phyloP scores from a whole-genome alignment of 805 yeast genomes.

The Candida ponderosae region DNA sequence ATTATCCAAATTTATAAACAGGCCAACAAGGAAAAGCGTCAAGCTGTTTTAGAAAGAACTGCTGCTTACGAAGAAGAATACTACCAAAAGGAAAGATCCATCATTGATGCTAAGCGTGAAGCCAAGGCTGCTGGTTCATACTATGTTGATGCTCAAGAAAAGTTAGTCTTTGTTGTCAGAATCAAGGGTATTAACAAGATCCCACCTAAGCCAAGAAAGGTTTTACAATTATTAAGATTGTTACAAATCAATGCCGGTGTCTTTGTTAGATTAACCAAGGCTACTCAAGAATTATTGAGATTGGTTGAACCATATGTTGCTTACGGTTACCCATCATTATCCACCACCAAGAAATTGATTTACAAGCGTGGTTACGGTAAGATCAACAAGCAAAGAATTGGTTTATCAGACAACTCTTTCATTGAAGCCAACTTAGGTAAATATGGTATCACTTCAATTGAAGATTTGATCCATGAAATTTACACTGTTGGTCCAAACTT shows the following conservation, averaged over 20 bases:
- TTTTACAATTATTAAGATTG: conserved; percentile 87
- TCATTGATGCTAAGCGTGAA: conserved; percentile 81
- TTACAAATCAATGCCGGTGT: conserved; percentile 93
- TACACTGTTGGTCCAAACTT: conserved; percentile 97
- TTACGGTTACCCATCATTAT: conserved; percentile 93
- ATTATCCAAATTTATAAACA: conserved; percentile 7
- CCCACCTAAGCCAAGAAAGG: conserved; percentile 99
- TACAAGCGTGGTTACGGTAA: conserved; percentile 99
- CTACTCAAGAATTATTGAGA: conserved; percentile 85
- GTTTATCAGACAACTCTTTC: conserved; percentile 81
- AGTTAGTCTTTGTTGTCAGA: conserved; percentile 93
- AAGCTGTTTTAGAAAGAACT: conserved; percentile 84
- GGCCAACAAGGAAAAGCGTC: conserved; percentile 50
- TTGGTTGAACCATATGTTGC: conserved; percentile 96
- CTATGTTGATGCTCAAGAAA: conserved; percentile 93
- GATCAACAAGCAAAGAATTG: conserved; percentile 92
- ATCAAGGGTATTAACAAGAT: conserved; percentile 99
- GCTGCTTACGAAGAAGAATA: conserved; percentile 96
- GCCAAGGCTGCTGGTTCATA: conserved; percentile 91
- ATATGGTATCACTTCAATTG: conserved; percentile 87
- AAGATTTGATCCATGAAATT: conserved; percentile 94
- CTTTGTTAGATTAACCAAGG: conserved; percentile 92
- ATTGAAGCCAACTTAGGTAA: conserved; percentile 84
- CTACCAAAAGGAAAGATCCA: conserved; percentile 85
- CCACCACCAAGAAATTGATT: conserved; percentile 85